Conservation (phyloP, 2,329 filamentous ascomycete species). For the Trichoderma sp. region DNA sequence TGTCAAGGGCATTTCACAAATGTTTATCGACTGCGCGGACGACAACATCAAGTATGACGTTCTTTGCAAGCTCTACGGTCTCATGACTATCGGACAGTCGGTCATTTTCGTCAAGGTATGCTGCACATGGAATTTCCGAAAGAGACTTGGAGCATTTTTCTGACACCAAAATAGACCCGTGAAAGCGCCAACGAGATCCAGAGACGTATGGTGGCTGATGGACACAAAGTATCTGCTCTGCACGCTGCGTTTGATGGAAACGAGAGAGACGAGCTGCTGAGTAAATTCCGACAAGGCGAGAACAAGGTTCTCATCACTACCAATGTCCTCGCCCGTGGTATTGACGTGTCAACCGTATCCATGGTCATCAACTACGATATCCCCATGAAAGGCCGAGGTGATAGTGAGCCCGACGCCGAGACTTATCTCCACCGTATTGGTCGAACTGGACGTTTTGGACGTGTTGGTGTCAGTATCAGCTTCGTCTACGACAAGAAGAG, state of each 20-base stretch:
- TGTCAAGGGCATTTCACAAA: constrained; percentile 94
- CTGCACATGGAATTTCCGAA: not conserved
- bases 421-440: constrained; percentile 98
- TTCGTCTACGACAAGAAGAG: constrained; percentile 88
- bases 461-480: constrained; percentile 92
- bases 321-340: constrained; percentile 93
- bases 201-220: constrained; percentile 80
- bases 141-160: not conserved
- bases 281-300: constrained; percentile 80
- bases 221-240: constrained; percentile 87
- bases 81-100: constrained; percentile 95
- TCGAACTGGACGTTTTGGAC: constrained; percentile 93
- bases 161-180: constrained; percentile 62
- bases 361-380: constrained; percentile 99
- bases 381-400: constrained; percentile 72
- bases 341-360: constrained; percentile 86
- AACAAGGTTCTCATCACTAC: constrained; percentile 98
- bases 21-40: constrained; percentile 89
- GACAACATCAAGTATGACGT: constrained; percentile 84
- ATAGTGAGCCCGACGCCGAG: constrained; percentile 84
- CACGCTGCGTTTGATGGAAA: constrained; percentile 84
- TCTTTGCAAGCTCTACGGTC: constrained; percentile 88
- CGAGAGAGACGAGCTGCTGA: constrained; percentile 80
- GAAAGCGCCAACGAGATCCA: constrained; percentile 85
- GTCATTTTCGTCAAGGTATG: constrained; percentile 93